These are phyloP conservation scores for Parietaria judaica DNA, from an alignment of 306 rosid genomes.

Conservation along the genomic window DNA sequence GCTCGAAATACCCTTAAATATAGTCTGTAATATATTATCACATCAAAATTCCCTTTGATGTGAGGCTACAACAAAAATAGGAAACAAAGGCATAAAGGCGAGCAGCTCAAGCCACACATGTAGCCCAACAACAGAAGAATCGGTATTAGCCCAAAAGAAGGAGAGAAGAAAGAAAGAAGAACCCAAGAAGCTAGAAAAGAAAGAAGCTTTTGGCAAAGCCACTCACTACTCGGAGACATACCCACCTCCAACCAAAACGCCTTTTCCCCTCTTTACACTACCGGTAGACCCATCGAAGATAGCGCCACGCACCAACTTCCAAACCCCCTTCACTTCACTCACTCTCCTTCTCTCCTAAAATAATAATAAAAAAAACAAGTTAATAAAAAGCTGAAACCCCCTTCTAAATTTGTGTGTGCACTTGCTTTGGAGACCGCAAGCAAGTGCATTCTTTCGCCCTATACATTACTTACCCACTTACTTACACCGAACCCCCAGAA, in stretches of 20 bases:
- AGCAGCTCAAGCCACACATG: background rate
- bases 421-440: constrained; percentile 54
- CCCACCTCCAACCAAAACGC: constrained; percentile 57
- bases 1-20: background rate
- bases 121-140: constrained; percentile 3
- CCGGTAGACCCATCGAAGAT: constrained; percentile 29
- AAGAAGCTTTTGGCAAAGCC: constrained; percentile 26
- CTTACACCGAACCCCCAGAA: background rate
- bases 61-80: background rate
- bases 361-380: background rate
- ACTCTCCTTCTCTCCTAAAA: constrained; percentile 3
- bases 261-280: constrained; percentile 33
- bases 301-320: constrained; percentile 27
- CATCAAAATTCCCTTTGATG: constrained; percentile 1
- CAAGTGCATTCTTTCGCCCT: constrained; percentile 16
- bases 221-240: constrained; percentile 40
- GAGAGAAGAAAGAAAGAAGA: background rate
- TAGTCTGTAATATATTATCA: background rate
- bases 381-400: constrained; percentile 16
- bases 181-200: constrained; percentile 21
- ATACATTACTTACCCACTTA: constrained; percentile 22
- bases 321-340: constrained; percentile 3
- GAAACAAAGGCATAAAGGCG: constrained; percentile 1
- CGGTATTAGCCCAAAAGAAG: constrained; percentile 7
- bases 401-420: constrained; percentile 2